phyloP scores from a whole-genome alignment of 1,139 yeast species.

The Yamadazyma blattariae region DNA sequence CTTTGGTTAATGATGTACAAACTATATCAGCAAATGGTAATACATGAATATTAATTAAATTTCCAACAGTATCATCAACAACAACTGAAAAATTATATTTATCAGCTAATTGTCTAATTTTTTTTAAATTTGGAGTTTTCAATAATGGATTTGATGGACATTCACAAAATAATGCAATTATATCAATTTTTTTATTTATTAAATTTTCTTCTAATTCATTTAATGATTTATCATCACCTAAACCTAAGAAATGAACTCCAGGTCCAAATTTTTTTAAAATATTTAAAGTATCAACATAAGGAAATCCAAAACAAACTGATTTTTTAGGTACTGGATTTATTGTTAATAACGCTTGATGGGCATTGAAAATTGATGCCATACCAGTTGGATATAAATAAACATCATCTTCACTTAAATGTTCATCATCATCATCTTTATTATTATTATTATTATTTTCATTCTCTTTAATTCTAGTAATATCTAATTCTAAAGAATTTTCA shows the following conservation, averaged over 20 bases:
- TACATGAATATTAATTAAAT: constrained; percentile 79
- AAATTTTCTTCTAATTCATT: constrained; percentile 61
- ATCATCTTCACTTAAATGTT: constrained; percentile 50
- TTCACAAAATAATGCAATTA: constrained; percentile 79
- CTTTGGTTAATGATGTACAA: constrained; percentile 85
- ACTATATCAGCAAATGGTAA: constrained; percentile 82
- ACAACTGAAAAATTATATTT: constrained; percentile 73
- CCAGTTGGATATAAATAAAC: constrained; percentile 87
- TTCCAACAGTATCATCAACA: constrained; percentile 93
- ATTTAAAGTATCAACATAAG: constrained; percentile 89
- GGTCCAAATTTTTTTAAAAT: constrained; percentile 88
- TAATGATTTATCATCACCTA: constrained; percentile 75
- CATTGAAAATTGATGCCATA: constrained; percentile 86
- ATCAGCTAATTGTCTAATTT: constrained; percentile 63
- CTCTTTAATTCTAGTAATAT: constrained; percentile 23
- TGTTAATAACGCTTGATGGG: constrained; percentile 66
- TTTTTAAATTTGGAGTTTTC: constrained; percentile 72
- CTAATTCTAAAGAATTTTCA: constrained; percentile 28
- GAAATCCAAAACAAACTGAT: constrained; percentile 91
- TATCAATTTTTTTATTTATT: constrained; percentile 57
- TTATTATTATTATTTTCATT: constrained; percentile 10
- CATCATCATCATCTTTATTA: too few species aligned
- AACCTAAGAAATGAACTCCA: constrained; percentile 77
- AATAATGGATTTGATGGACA: constrained; percentile 91
- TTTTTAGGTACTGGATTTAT: constrained; percentile 38